Evolutionary conservation across 495 filamentous ascomycete species (phyloP).

Genomic region (Cercophora samala): DNA sequence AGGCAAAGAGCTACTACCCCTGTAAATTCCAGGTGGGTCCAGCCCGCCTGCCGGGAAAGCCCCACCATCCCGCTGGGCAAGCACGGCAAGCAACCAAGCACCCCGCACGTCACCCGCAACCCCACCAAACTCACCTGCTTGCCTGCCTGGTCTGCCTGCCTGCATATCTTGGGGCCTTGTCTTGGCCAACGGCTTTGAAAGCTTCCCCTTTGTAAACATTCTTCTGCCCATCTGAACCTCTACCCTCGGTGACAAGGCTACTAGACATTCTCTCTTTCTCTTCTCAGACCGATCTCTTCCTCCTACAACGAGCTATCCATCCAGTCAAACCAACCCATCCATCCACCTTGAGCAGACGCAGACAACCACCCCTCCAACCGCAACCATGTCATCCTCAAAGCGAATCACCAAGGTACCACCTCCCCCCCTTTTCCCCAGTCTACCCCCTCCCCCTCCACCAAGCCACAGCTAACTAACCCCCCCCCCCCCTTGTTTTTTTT

Average conservation of each 20-base stretch:
- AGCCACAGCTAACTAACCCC: background rate
- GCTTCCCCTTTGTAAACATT: background rate
- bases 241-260: too few relatives aligned
- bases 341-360: too few relatives aligned
- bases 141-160: background rate
- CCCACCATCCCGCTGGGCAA: background rate
- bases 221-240: too few relatives aligned
- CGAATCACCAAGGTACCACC: slow-evolving; percentile 57
- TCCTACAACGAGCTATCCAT: too few relatives aligned
- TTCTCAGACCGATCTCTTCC: too few relatives aligned
- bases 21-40: background rate
- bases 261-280: too few relatives aligned
- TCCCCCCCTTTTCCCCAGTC: background rate
- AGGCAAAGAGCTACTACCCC: background rate
- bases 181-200: background rate
- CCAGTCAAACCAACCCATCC: background rate
- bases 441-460: background rate
- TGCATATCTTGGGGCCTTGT: background rate
- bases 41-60: background rate
- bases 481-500: slow-evolving; percentile 5
- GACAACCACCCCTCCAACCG: background rate
- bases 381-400: slow-evolving; percentile 52
- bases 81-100: too few relatives aligned
- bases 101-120: background rate
- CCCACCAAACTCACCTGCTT: slow-evolving; percentile 6